Base-by-base conservation (phyloP, 2,329 filamentous ascomycete species). In the Coleophoma cylindrospora region DNA sequence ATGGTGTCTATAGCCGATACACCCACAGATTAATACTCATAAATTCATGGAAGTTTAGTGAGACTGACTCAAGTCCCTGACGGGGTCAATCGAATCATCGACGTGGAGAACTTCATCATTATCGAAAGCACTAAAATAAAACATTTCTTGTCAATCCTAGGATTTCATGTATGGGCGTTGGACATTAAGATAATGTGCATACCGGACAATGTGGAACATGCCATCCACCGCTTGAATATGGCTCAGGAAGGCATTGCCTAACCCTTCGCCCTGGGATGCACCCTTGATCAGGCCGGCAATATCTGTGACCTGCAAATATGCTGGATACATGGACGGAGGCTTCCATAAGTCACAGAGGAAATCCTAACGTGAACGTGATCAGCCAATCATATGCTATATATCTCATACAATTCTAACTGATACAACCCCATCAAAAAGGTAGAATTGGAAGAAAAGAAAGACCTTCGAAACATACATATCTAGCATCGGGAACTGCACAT, bases 181-280 rank as follows among this genome's bases (percentile, higher is more conserved):
- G 27, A 27, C 9, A 9, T 53, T 38, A 52, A 49, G 10, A 13
- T 17, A 33, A 37, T 14, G 19, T 33, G 21, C 37, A 1, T 62
- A 69, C 66, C 70, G 65, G 37, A 74, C 71, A 57, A 74, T 67
- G 52, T 74, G 71, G 57, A 66, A 74, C 61, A 74, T 72, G 55
- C 71, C 71, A 38, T 73, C 71, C 3, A 74, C 71, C 1, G 71
- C 71, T 50, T 73, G 71, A 33, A 74, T 74, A 53, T 74, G 70
- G 13, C 69, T 72, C 13, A 74, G 52, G 55, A 74, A 74, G 2
- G 70, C 70, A 55, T 74, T 74, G 54, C 71, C 71, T 21, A 74
- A 67, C 44, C 71, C 71, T 48, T 69, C 68, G 53, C 71, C 71
- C 53, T 72, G 61, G 1, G 69, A 71, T 47, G 71, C 71, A 50